Conservation (phyloP, 2,329 filamentous ascomycete genomes). For the Apiospora kogelbergensis region DNA sequence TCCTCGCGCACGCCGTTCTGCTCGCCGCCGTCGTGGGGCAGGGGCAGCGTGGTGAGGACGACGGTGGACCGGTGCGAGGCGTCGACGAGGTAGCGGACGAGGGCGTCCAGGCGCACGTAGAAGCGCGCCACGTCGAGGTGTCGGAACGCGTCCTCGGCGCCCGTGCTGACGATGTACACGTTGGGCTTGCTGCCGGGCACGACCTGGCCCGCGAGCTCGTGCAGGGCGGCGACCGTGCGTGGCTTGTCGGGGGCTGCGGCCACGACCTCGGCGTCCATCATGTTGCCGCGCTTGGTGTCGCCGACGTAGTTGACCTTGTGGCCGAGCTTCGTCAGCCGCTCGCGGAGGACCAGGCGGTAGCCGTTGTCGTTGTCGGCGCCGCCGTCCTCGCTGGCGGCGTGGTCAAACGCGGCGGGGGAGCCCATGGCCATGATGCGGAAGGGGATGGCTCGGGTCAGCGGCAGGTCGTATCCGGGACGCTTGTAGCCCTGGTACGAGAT, state of each 20-base stretch:
- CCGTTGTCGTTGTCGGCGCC: slow-evolving; percentile 24
- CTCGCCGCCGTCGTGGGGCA: slow-evolving; percentile 30
- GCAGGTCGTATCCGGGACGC: slow-evolving; percentile 15
- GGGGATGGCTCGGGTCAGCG: slow-evolving; percentile 24
- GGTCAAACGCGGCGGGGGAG: slow-evolving; percentile 31
- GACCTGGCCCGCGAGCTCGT: slow-evolving; percentile 28
- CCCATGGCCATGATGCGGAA: slow-evolving; percentile 34
- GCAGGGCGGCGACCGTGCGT: slow-evolving; percentile 26
- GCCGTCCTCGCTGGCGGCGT: slow-evolving; percentile 24
- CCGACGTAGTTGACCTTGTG: slow-evolving; percentile 36
- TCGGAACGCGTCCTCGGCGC: slow-evolving; percentile 36
- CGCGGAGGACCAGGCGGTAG: slow-evolving; percentile 33
- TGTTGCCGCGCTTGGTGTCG: slow-evolving; percentile 32
- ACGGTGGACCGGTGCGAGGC: slow-evolving; percentile 32
- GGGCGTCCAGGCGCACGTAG: slow-evolving; percentile 30
- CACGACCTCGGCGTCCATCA: slow-evolving; percentile 35
- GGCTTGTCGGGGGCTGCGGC: slow-evolving; percentile 30
- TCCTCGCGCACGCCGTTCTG: slow-evolving; percentile 32
- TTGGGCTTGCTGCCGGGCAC: slow-evolving; percentile 31
- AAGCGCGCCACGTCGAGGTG: slow-evolving; percentile 33
- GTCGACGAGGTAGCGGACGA: slow-evolving; percentile 31
- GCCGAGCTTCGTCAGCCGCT: slow-evolving; percentile 31
- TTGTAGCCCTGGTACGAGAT: slow-evolving; percentile 11
- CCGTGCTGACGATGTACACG: slow-evolving; percentile 35
- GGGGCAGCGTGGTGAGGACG: slow-evolving; percentile 27